A percentile compares a stretch with the other conserved stretches of the same genome.
Conservation (phyloP, 352 stramenopile species). For the Albugo laibachii region DNA sequence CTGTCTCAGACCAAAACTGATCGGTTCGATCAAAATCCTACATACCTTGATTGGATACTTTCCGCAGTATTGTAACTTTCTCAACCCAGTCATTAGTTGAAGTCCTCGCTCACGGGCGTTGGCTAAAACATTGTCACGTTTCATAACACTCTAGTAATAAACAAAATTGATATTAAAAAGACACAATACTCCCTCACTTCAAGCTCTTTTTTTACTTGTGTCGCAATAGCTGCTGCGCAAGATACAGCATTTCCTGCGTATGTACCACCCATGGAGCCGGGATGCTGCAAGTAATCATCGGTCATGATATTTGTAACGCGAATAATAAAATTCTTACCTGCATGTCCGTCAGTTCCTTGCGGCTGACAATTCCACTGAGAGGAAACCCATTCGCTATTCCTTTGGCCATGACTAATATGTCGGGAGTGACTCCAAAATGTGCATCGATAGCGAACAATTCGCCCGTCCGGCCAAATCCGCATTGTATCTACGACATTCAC, state of each 20-base stretch:
- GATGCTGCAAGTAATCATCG: slow-evolving; percentile 15
- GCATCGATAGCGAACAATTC: slow-evolving; percentile 77
- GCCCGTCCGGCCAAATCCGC: slow-evolving; percentile 74
- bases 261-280: slow-evolving; percentile 83
- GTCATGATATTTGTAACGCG: neutral
- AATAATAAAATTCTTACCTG: slow-evolving; percentile 14
- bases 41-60: slow-evolving; percentile 40
- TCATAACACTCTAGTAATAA: slow-evolving; percentile 47
- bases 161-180: neutral
- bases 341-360: slow-evolving; percentile 68
- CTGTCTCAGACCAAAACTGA: neutral
- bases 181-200: neutral
- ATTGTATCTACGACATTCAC: slow-evolving; percentile 39
- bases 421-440: slow-evolving; percentile 65
- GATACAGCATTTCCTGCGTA: slow-evolving; percentile 85
- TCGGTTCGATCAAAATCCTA: neutral
- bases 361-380: slow-evolving; percentile 75
- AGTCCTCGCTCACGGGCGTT: slow-evolving; percentile 54
- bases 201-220: slow-evolving; percentile 7
- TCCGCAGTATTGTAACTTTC: slow-evolving; percentile 2
- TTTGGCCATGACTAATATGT: slow-evolving; percentile 88
- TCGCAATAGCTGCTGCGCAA: slow-evolving; percentile 81
- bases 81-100: slow-evolving; percentile 1
- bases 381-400: slow-evolving; percentile 85
- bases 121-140: slow-evolving; percentile 75